These are phyloP conservation scores for Exophiala sp. DNA, from an alignment of 2,329 filamentous ascomycete genomes.

Conservation along the genomic window DNA sequence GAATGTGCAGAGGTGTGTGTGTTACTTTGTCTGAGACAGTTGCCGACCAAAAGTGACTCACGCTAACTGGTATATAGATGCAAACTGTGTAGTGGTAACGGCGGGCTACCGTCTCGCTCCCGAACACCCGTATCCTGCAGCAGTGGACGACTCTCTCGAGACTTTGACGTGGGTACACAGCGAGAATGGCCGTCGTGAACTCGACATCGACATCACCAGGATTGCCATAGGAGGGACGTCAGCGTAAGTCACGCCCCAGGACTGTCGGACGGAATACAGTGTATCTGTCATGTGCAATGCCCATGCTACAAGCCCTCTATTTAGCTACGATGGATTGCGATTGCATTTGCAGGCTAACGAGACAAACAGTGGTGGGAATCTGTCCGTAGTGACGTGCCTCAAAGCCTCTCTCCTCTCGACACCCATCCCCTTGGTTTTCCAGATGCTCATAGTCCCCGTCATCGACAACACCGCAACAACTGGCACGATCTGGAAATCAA, in stretches of 20 bases:
- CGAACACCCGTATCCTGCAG: slow-evolving; percentile 52
- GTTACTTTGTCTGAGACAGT: no score
- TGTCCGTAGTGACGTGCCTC: slow-evolving; percentile 48
- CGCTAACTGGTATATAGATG: slow-evolving; percentile 27
- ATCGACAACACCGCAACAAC: slow-evolving; percentile 7
- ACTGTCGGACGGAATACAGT: no score
- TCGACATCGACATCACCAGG: slow-evolving; percentile 41
- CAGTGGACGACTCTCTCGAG: slow-evolving; percentile 53
- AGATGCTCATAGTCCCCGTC: slow-evolving; percentile 8
- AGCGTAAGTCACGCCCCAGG: slow-evolving; percentile 37
- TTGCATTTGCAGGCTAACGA: no score
- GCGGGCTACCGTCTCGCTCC: slow-evolving; percentile 55
- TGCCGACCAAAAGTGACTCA: no score
- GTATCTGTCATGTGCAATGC: no score
- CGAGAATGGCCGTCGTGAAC: slow-evolving; percentile 36
- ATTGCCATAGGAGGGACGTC: slow-evolving; percentile 47
- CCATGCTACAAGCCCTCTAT: no score
- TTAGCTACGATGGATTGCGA: no score
- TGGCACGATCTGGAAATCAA: slow-evolving; percentile 28
- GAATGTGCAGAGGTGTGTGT: slow-evolving; percentile 44
- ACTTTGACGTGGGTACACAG: slow-evolving; percentile 45
- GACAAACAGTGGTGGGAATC: slow-evolving; percentile 17
- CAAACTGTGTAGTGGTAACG: slow-evolving; percentile 48
- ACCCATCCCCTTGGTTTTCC: slow-evolving; percentile 3
- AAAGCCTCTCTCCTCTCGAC: slow-evolving; percentile 34